Evolutionary conservation across 2,329 filamentous ascomycete genomes (phyloP).

Genomic region (Xylogone sp.): DNA sequence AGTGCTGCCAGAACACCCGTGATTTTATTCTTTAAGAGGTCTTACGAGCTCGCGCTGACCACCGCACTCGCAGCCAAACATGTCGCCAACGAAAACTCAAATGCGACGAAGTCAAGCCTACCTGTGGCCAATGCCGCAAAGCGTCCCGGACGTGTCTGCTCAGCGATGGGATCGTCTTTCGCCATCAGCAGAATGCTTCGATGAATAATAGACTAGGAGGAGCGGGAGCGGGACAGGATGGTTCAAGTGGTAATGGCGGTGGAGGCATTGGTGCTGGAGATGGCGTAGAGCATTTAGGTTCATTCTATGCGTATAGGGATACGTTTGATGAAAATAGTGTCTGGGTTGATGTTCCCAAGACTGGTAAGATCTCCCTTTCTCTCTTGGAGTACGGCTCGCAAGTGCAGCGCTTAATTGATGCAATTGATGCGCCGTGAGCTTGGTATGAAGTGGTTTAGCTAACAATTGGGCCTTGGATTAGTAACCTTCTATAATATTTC

Average conservation of each 20-base stretch:
- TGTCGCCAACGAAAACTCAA: constrained; percentile 61
- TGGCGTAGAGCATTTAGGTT: constrained; percentile 40
- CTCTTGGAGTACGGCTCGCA: too few relatives aligned
- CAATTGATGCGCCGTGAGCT: too few relatives aligned
- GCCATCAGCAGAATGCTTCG: constrained; percentile 66
- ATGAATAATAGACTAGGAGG: constrained; percentile 42
- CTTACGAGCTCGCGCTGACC: too few relatives aligned
- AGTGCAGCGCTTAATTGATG: too few relatives aligned
- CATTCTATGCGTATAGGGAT: constrained; percentile 64
- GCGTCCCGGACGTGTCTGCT: constrained; percentile 57
- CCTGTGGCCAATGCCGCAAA: constrained; percentile 55
- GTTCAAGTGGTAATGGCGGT: constrained; percentile 24
- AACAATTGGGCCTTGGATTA: constrained; percentile 22
- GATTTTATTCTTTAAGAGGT: too few relatives aligned
- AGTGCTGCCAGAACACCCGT: too few relatives aligned
- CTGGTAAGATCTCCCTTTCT: constrained; percentile 36
- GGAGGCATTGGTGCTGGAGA: constrained; percentile 34
- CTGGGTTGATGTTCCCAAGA: constrained; percentile 60
- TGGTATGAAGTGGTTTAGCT: not conserved
- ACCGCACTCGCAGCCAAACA: constrained; percentile 43
- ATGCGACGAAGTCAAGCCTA: constrained; percentile 59
- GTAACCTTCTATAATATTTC: constrained; percentile 60
- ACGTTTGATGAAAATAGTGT: constrained; percentile 56
- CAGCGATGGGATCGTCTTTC: constrained; percentile 60
- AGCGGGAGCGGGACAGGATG: too few relatives aligned